A percentile compares a stretch with the other conserved stretches of the same genome.
Evolutionary conservation across 805 yeast species (phyloP).

Genomic region (Cyberlindnera japonica): DNA sequence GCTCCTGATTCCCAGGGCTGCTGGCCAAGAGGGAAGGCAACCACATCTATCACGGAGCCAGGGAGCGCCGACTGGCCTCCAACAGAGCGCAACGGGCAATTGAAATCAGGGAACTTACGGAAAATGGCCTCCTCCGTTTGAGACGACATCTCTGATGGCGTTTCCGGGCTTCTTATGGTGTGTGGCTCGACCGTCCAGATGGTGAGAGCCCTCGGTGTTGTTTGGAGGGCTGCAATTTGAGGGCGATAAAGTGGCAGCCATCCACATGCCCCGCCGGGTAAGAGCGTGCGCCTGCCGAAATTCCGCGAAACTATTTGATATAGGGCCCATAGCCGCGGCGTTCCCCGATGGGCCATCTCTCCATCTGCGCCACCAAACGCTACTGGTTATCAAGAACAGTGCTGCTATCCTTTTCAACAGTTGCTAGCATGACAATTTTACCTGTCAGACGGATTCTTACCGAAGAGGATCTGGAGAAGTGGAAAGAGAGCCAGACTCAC

Average conservation of each 20-base stretch:
- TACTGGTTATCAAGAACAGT: no score
- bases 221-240: neutral
- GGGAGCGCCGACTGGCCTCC: no score
- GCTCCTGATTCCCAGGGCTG: neutral
- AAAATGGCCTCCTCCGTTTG: slow-evolving; percentile 36
- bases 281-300: neutral
- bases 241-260: slow-evolving; percentile 1
- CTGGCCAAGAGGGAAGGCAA: neutral
- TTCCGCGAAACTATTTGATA: slow-evolving; percentile 1
- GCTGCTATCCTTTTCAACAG: no score
- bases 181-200: neutral
- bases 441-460: slow-evolving; percentile 50
- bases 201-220: neutral
- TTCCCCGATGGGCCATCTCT: neutral
- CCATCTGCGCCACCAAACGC: no score
- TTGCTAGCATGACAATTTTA: slow-evolving; percentile 2
- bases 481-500: slow-evolving; percentile 52
- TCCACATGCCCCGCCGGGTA: slow-evolving; percentile 2
- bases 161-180: neutral
- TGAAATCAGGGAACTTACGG: slow-evolving; percentile 29
- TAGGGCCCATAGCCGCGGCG: no score
- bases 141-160: slow-evolving; percentile 4
- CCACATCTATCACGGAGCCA: neutral
- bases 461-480: slow-evolving; percentile 56
- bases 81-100: no score